These are phyloP conservation scores for Pseudopediastrum boryanum DNA, from an alignment of 139 green algal genomes.

Conservation along the genomic window DNA sequence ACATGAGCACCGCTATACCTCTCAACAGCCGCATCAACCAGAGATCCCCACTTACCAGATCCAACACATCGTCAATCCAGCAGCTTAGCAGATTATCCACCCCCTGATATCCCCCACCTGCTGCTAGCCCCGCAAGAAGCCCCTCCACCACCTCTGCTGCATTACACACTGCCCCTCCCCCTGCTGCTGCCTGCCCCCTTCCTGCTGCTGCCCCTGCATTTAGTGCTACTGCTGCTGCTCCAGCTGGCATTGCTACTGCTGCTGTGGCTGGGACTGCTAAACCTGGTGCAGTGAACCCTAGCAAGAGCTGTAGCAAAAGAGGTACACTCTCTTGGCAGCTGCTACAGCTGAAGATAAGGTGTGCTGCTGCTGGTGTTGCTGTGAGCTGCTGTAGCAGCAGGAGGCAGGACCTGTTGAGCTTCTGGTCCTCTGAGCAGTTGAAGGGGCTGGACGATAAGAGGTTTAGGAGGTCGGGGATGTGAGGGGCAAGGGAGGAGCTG, in stretches of 20 bases:
- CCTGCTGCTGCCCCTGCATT: background rate
- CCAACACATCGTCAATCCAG: background rate
- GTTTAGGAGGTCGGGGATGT: too few relatives aligned
- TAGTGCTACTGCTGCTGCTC: background rate
- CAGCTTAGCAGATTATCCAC: background rate
- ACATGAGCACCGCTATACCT: background rate
- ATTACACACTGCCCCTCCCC: background rate
- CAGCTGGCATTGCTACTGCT: slow-evolving; percentile 7
- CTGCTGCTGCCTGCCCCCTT: background rate
- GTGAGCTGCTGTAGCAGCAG: background rate
- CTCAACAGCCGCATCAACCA: too few relatives aligned
- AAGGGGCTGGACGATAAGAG: slow-evolving; percentile 8
- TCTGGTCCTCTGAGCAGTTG: background rate
- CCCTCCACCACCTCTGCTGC: background rate
- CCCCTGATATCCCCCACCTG: background rate
- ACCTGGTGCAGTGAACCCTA: too few relatives aligned
- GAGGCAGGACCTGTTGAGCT: background rate
- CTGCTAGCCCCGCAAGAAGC: background rate
- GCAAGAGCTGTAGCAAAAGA: too few relatives aligned
- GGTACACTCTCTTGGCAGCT: slow-evolving; percentile 24
- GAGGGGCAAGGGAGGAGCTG: too few relatives aligned
- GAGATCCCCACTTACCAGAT: too few relatives aligned
- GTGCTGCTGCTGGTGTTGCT: too few relatives aligned
- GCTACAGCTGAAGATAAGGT: too few relatives aligned
- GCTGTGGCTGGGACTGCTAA: background rate